Evolutionary conservation across 1,284 basidiomycete species (phyloP), one percentile per base, ranked within the genome.

Genomic region (Macrocystidia cucumis): DNA sequence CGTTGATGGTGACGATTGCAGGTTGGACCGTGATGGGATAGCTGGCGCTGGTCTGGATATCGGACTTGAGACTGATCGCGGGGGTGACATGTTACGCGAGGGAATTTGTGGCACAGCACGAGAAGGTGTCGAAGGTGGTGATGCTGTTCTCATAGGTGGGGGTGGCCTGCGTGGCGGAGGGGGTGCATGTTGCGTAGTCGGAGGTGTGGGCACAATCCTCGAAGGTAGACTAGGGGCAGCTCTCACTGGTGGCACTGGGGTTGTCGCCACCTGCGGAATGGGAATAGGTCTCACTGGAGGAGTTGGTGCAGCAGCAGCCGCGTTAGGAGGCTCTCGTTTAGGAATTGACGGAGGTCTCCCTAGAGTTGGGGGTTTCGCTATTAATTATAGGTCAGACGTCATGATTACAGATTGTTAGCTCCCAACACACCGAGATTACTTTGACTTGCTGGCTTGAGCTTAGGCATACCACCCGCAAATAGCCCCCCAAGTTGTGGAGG

Each of bases 391-490:
- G 26, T 6, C 17, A 20, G n/a, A 25, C 25, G 9, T 28, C 27
- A 44, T 27, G 42, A 35, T 14, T 38, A 40, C 37, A 37, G 34
- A 24, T 20, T 24, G 3, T 12, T 8, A 19, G 26, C 29, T 26
- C 44, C 26, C 32, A 40, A 38, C 70, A 46, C 49, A 83, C 82
- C 69, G 43, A 65, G 50, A 55, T 63, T 72, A 38, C 49, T 66
- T 41, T 74, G 69, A 12, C 78, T 84, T 13, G 82, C 72, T 35
- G 86, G 78, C 63, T 84, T 92, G 48, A 95, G 55, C 52, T 88
- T 91, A 1, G 91, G 91, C 67, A 95, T 82, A 1, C 91, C 91
- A 14, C 88, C 89, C 25, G 91, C 89, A 51, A 95, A 93, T 4
- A 95, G 57, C 3, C 78, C 83, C 18, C 79, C 91, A 9, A 93